Percentiles rank a stretch among this genome's conserved stretches.
phyloP scores from a whole-genome alignment of 495 filamentous ascomycete genomes.

The Aspergillus taichungensis region DNA sequence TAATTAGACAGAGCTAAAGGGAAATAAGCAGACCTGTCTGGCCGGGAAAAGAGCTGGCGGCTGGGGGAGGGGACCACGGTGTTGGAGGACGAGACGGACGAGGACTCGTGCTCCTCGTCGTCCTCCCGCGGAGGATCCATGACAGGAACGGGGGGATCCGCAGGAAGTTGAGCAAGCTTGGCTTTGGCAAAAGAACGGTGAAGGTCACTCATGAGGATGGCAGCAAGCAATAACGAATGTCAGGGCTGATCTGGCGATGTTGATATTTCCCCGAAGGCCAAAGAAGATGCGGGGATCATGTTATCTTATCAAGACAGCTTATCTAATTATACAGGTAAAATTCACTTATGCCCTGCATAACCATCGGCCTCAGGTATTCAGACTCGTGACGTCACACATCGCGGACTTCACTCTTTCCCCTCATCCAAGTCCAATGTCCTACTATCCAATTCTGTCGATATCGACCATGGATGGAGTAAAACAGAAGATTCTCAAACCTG shows the following conservation, averaged over 20 bases:
- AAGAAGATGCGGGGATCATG: not conserved
- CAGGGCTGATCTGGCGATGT: too few relatives aligned
- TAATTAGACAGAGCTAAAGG: not conserved
- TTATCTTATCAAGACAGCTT: too few relatives aligned
- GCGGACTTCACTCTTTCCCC: too few relatives aligned
- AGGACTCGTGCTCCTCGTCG: constrained; percentile 65
- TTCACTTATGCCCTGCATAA: too few relatives aligned
- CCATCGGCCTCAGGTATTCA: too few relatives aligned
- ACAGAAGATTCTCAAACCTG: too few relatives aligned
- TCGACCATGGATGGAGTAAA: too few relatives aligned
- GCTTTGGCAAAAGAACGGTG: constrained; percentile 77
- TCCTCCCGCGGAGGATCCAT: constrained; percentile 14
- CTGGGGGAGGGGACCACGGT: constrained; percentile 77
- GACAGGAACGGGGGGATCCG: constrained; percentile 37
- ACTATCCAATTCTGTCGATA: too few relatives aligned
- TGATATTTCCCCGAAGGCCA: too few relatives aligned
- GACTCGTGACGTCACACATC: too few relatives aligned
- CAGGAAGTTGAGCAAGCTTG: constrained; percentile 58
- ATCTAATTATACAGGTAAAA: too few relatives aligned
- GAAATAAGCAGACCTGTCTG: constrained; percentile 11
- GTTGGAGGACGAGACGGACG: constrained; percentile 77
- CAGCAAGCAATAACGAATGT: not conserved
- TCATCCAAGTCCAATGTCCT: too few relatives aligned
- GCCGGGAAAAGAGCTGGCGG: constrained; percentile 62
- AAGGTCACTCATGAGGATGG: constrained; percentile 65